A percentile compares a stretch with the other conserved stretches of the same genome.
phyloP scores from a whole-genome alignment of 192 early-diverging fungal species.

The Backusella tuberculispora region DNA sequence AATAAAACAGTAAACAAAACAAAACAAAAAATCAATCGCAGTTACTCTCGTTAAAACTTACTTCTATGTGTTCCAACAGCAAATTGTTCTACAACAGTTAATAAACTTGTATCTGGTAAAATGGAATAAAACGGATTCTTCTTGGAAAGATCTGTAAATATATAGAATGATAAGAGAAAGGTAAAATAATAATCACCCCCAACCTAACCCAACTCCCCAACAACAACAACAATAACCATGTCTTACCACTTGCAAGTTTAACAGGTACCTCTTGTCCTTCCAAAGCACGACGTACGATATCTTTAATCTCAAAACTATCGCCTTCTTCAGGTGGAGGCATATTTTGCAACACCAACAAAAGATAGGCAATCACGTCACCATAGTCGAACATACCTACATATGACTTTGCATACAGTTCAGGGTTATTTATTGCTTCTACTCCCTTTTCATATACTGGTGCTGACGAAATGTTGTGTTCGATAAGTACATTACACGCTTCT shows the following conservation, averaged over 20 bases:
- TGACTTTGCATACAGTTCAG: conserved; percentile 38
- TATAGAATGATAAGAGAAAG: not conserved
- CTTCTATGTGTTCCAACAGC: conserved; percentile 76
- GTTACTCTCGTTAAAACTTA: conserved; percentile 24
- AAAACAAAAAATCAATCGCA: not conserved
- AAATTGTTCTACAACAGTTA: conserved; percentile 74
- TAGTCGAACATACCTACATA: conserved; percentile 90
- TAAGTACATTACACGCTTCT: conserved; percentile 72
- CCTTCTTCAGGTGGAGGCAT: conserved; percentile 45
- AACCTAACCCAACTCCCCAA: not conserved
- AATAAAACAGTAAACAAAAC: not conserved
- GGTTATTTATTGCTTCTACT: not conserved
- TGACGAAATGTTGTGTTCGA: conserved; percentile 76
- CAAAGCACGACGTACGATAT: conserved; percentile 56
- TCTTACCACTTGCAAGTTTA: conserved; percentile 63
- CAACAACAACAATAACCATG: not conserved
- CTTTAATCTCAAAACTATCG: conserved; percentile 58
- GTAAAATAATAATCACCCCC: not conserved
- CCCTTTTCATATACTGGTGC: conserved; percentile 73
- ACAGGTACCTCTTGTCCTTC: conserved; percentile 59
- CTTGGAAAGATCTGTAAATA: conserved; percentile 68
- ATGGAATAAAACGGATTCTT: conserved; percentile 86
- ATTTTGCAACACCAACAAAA: conserved; percentile 67
- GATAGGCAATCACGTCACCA: conserved; percentile 79
- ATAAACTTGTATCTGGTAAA: conserved; percentile 71